Conservation (phyloP, 2,329 filamentous ascomycete genomes). For the Penicillium freii region DNA sequence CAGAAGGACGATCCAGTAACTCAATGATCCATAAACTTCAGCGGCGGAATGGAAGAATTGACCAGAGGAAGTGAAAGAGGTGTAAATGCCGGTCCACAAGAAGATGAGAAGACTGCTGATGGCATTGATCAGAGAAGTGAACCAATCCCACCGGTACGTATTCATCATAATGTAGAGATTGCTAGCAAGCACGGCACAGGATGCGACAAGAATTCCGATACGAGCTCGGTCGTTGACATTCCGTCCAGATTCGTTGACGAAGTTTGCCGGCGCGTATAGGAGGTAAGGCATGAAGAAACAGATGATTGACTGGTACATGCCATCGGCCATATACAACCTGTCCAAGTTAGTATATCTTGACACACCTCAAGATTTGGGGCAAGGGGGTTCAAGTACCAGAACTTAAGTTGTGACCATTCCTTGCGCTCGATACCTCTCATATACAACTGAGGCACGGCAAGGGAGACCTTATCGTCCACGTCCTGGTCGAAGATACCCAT, state of each 20-base stretch:
- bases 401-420: slow-evolving; percentile 95
- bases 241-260: slow-evolving; percentile 69
- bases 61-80: slow-evolving; percentile 56
- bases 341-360: slow-evolving; percentile 28
- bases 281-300: slow-evolving; percentile 92
- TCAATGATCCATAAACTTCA: slow-evolving; percentile 75
- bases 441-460: slow-evolving; percentile 93
- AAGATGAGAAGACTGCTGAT: slow-evolving; percentile 87
- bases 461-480: slow-evolving; percentile 86
- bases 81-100: slow-evolving; percentile 93
- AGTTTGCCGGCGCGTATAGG: slow-evolving; percentile 67
- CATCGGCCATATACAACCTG: slow-evolving; percentile 91
- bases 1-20: slow-evolving; percentile 83
- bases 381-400: slow-evolving; percentile 66
- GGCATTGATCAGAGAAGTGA: slow-evolving; percentile 77
- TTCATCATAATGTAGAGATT: slow-evolving; percentile 95
- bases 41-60: slow-evolving; percentile 73
- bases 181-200: slow-evolving; percentile 80
- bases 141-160: slow-evolving; percentile 97
- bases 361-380: neutral
- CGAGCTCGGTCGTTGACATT: slow-evolving; percentile 76
- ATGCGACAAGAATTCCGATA: slow-evolving; percentile 83
- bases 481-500: slow-evolving; percentile 98
- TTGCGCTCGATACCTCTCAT: slow-evolving; percentile 90
- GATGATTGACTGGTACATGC: slow-evolving; percentile 89